Evolutionary conservation across 1,284 basidiomycete genomes (phyloP), one percentile per base, ranked within the genome.

Genomic region (Ganoderma meredithae): DNA sequence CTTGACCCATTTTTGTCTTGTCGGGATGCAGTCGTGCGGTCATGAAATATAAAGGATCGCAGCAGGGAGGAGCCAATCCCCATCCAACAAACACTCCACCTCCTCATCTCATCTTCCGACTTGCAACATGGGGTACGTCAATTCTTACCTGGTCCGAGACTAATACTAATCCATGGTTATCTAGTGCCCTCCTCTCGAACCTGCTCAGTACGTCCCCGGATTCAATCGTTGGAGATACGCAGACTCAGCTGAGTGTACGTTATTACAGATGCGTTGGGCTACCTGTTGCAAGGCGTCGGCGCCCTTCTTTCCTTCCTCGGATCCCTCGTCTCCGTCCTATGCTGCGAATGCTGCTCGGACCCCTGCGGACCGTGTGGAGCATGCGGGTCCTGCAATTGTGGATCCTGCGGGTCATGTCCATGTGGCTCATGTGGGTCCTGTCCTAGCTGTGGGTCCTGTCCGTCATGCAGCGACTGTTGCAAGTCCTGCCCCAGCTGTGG

Each of bases 261-360:
- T 49, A 8, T 22, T 22, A 25, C 47, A 49, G 47, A 49, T 8
- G 47, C 47, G 10, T 49, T 49, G 22, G 47, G 47, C 47, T 49
- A 49, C 22, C 47, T 49, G 47, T 49, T 49, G 47, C 47, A 49
- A 49, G 47, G 47, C 22, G 47, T 49, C 12, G 47, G 47, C 47
- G 22, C 47, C 47, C 5, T 49, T 9, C 47, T 49, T 25, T 49
- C 47, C 47, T 49, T 49, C 47, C 47, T 49, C 22, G 47, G 47
- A 25, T 49, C 47, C 22, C 47, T 49, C 22, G 13, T 49, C 47
- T 49, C 47, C 22, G 47, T 49, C 47, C 47, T 49, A 25, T 49
- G 10, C 47, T 49, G 47, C 47, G 47, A 49, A 25, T 49, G 47
- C 47, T 49, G 47, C 47, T 25, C 47, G 22, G 4, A 49, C 4